Conservation (phyloP, 805 yeast species). For the Zygoascus tannicola region DNA sequence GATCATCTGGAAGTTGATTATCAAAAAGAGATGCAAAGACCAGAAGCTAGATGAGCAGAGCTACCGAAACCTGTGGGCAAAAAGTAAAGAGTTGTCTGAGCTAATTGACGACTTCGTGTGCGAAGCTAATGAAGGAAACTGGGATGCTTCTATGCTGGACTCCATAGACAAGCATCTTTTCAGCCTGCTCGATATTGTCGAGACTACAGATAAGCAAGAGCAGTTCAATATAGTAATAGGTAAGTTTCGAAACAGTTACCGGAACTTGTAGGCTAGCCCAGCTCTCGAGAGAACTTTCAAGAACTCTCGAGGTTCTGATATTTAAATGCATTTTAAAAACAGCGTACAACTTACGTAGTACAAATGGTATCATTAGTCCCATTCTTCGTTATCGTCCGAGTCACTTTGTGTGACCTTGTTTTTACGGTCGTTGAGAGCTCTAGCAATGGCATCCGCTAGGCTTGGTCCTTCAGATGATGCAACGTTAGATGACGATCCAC, state of each 20-base stretch:
- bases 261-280: too few relatives aligned
- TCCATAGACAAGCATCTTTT: not conserved
- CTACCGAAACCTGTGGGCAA: not conserved
- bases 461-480: conserved; percentile 44
- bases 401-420: conserved; percentile 73
- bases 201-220: not conserved
- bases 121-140: not conserved
- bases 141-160: not conserved
- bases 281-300: too few relatives aligned
- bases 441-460: conserved; percentile 80
- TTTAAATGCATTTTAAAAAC: too few relatives aligned
- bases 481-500: conserved; percentile 24
- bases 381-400: conserved; percentile 73
- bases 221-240: not conserved
- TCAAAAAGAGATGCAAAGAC: not conserved
- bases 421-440: conserved; percentile 76
- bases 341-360: too few relatives aligned
- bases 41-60: not conserved
- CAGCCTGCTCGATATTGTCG: not conserved
- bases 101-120: conserved; percentile 4
- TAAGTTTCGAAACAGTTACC: not conserved
- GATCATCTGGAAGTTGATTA: conserved; percentile 1
- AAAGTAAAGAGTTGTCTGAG: conserved; percentile 1
- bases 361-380: too few relatives aligned
- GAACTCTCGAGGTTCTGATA: too few relatives aligned